Evolutionary conservation across 148 eudicot genomes (phyloP), one percentile per base, ranked within the genome.

Genomic region (Arctostaphylos glauca): DNA sequence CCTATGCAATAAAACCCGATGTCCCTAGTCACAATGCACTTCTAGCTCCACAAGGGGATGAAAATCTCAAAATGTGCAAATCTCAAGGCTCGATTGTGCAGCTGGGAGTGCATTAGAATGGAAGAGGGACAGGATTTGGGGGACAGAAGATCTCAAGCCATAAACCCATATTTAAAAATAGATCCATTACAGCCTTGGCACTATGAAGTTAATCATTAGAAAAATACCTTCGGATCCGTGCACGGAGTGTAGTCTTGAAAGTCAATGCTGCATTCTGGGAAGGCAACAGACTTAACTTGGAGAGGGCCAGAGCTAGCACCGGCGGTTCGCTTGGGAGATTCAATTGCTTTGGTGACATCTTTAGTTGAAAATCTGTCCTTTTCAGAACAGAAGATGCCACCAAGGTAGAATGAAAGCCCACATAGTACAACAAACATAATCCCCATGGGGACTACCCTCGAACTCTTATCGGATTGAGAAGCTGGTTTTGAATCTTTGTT

Each of bases 161-260:
- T 66, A 12, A 60, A 64, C 44, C 16, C 71, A 31, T 66, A 10
- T 66, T 43, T 12, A 74, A 43, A 23, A 62, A 10, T 6, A 68
- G 49, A 52, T 38, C 23, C 7, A 55, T 13, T 14, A 72, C 49
- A 56, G 66, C 48, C 31, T 62, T 38, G 48, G 46, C 49, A 13
- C 66, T 9, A n/a, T 5, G 60, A 68, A 79, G 73, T 77, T 43
- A 72, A 64, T 19, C 43, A n/a, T 58, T 1, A 25, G 46, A 70
- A 68, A 44, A 71, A 62, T 87, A 95, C 98, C 92, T 81, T 90
- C 2, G 97, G 98, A 89, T 95, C 98, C 1, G 98, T 95, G 92
- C 98, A 95, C 0, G 98, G 98, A 46, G 98, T 95, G 85, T 89
- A 95, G 71, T 95, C 98, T 83, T 92, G 95, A 81, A 83, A 89